Evolutionary conservation across 2,329 filamentous ascomycete species (phyloP).

Genomic region (Colletotrichum orbiculare): DNA sequence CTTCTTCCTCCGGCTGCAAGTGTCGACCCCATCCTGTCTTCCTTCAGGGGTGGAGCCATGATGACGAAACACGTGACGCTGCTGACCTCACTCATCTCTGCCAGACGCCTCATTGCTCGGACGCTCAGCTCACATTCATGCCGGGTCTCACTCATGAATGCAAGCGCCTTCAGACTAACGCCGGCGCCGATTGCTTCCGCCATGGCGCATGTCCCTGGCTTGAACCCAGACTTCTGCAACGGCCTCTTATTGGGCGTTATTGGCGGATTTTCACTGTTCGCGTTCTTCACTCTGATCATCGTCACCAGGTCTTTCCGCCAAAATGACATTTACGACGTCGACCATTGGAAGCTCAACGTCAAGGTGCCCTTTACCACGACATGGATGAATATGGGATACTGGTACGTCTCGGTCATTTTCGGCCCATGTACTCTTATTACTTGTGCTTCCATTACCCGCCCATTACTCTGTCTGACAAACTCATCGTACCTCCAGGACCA

Average conservation of each 20-base stretch:
- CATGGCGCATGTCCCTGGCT: background rate
- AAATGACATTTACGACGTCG: constrained; percentile 58
- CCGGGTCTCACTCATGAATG: too few species aligned
- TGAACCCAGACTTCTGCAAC: constrained; percentile 1
- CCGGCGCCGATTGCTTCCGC: background rate
- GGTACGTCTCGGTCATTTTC: constrained; percentile 52
- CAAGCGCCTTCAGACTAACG: too few species aligned
- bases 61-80: too few species aligned
- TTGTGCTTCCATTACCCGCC: background rate
- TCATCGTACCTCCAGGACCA: constrained; percentile 42
- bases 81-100: too few species aligned
- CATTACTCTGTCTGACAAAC: background rate
- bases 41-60: too few species aligned
- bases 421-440: background rate
- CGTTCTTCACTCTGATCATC: constrained; percentile 35
- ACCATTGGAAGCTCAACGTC: constrained; percentile 67
- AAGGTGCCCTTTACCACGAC: constrained; percentile 58
- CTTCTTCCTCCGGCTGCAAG: too few species aligned
- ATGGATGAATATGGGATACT: constrained; percentile 75
- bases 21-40: too few species aligned
- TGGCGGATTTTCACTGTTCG: constrained; percentile 40
- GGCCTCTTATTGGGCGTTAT: constrained; percentile 9
- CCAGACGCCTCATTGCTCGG: too few species aligned
- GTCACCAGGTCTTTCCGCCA: constrained; percentile 40
- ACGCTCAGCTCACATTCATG: too few species aligned